These are phyloP conservation scores for Stagonosporopsis cucurbitacearum DNA, from an alignment of 2,329 filamentous ascomycete species.

Conservation along the genomic window DNA sequence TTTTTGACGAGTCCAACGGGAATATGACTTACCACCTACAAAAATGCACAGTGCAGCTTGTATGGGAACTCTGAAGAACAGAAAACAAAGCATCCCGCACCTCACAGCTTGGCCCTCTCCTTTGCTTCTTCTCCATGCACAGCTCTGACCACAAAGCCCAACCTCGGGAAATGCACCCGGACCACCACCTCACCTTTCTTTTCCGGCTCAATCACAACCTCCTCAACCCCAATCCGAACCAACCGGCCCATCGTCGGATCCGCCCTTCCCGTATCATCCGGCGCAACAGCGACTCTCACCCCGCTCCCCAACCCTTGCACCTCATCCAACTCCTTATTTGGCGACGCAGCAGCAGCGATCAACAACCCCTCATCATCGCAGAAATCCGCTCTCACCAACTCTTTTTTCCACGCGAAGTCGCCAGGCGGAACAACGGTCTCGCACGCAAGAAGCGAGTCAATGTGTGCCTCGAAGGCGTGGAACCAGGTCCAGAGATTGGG, in stretches of 20 bases:
- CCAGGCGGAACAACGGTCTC: slow-evolving; percentile 28
- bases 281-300: slow-evolving; percentile 42
- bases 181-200: slow-evolving; percentile 42
- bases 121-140: slow-evolving; percentile 12
- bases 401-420: not conserved
- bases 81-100: too few relatives aligned
- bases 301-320: slow-evolving; percentile 42
- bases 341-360: not conserved
- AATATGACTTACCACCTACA: too few relatives aligned
- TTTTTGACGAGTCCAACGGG: too few relatives aligned
- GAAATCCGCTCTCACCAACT: not conserved
- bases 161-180: slow-evolving; percentile 50
- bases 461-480: slow-evolving; percentile 39
- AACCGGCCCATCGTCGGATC: slow-evolving; percentile 49
- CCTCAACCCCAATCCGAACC: slow-evolving; percentile 49
- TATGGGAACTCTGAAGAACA: too few relatives aligned
- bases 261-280: slow-evolving; percentile 51
- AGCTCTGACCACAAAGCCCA: slow-evolving; percentile 48
- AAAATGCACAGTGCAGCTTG: too few relatives aligned
- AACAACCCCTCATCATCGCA: not conserved
- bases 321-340: not conserved
- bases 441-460: slow-evolving; percentile 37
- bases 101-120: slow-evolving; percentile 5
- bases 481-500: slow-evolving; percentile 49
- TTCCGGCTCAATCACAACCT: slow-evolving; percentile 48